Evolutionary conservation across 495 filamentous ascomycete genomes (phyloP), one percentile per base, ranked within the genome.

Genomic region (Annulohypoxylon moriforme): DNA sequence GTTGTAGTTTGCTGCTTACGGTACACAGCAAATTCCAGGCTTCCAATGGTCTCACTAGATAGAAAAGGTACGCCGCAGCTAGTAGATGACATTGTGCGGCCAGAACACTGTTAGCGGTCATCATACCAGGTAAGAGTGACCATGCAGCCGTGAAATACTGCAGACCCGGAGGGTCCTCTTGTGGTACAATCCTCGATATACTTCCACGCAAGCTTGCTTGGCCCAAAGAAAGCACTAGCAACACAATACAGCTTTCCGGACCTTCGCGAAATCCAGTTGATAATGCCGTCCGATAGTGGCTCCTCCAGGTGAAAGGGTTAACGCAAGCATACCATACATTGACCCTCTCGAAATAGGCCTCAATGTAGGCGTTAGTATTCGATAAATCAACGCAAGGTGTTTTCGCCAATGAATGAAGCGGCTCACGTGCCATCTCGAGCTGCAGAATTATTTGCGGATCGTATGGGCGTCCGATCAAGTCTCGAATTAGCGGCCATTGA

Each of bases 321-420:
- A 95, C 91, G 77, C 90, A 92, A 33, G 92, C 92, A 69, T 94
- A 94, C 91, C 92, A 95, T 4, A 93, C 85, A 74, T 94, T 94
- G 62, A 93, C 92, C 24, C 89, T 85, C 46, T 90, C 88, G 71
- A 95, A 95, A 79, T 92, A 94, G 8, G 92, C 87, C 75, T 89
- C 87, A 55, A 92, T 89, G 79, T 93, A 93, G 13, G 86, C 83
- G 22, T 87, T 83, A n/a, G 90, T 90, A 78, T 94, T 92, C 20
- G 89, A 89, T 71, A 94, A 77, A 76, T 94, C 91, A 34, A 93
- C 84, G 64, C 86, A 86, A 20, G 84, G 85, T 1, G 83, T 83
- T 59, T 87, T 86, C 8, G 89, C 89, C 10, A 91, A 81, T 27
- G 86, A 87, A 70, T 88, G 86, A 33, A 94, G 82, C 53, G 91